phyloP scores from a whole-genome alignment of 805 yeast genomes.

The Ogataea polymorpha region DNA sequence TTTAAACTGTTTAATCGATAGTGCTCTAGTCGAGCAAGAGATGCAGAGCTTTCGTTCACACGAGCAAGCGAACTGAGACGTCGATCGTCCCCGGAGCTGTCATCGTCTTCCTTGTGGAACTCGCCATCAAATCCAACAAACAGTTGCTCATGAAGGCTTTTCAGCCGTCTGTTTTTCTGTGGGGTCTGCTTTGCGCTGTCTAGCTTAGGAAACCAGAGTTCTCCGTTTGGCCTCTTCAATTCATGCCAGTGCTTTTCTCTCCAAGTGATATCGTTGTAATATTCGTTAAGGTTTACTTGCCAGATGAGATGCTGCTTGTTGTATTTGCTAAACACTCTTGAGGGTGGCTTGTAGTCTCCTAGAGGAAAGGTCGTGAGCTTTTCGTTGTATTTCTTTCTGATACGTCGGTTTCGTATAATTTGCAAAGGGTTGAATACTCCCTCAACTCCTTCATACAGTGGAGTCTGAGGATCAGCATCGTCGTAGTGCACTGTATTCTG shows the following conservation, averaged over 20 bases:
- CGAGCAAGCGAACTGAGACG: conserved; percentile 22
- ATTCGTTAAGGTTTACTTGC: conserved; percentile 64
- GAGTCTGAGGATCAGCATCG: conserved; percentile 12
- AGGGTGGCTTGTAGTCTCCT: conserved; percentile 57
- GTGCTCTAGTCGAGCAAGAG: conserved; percentile 27
- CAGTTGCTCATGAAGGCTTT: conserved; percentile 26
- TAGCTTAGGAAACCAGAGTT: conserved; percentile 47
- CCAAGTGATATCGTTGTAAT: conserved; percentile 57
- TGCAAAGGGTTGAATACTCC: conserved; percentile 81
- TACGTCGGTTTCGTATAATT: conserved; percentile 67
- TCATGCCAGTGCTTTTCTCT: conserved; percentile 54
- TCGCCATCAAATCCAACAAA: conserved; percentile 29
- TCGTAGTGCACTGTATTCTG: conserved; percentile 30
- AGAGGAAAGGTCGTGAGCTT: conserved; percentile 42
- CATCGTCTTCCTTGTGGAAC: conserved; percentile 23
- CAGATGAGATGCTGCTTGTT: conserved; percentile 48
- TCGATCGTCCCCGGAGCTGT: conserved; percentile 11
- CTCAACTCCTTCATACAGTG: conserved; percentile 49
- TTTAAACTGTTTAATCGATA: conserved; percentile 21
- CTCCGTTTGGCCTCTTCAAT: conserved; percentile 42
- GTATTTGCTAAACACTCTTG: conserved; percentile 55
- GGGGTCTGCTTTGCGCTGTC: conserved; percentile 3
- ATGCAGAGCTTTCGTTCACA: conserved; percentile 26
- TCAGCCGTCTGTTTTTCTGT: conserved; percentile 9
- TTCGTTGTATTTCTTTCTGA: conserved; percentile 51